A percentile compares a stretch with the other conserved stretches of the same genome.
Evolutionary conservation across 306 rosid species (phyloP).

Genomic region (Phaseolus lunatus): DNA sequence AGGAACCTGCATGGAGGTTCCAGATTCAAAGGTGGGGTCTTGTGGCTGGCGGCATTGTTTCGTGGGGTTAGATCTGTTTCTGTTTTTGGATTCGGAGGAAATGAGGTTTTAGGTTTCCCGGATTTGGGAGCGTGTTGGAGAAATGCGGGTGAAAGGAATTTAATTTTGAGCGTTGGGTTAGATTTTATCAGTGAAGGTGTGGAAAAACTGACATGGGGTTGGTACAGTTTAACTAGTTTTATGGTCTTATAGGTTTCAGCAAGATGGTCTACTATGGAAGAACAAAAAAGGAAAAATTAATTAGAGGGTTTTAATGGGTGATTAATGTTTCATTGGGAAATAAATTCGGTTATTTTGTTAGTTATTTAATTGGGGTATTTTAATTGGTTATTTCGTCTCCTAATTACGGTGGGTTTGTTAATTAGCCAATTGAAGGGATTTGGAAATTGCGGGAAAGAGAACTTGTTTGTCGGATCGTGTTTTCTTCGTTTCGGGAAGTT

Average conservation of each 20-base stretch:
- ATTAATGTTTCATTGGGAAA: not conserved
- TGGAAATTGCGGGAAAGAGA: constrained; percentile 15
- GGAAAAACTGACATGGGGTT: not conserved
- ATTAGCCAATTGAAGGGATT: constrained; percentile 28
- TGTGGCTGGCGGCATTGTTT: constrained; percentile 51
- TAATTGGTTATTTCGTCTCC: constrained; percentile 6
- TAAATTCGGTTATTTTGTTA: constrained; percentile 23
- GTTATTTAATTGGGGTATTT: constrained; percentile 25
- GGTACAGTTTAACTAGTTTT: not conserved
- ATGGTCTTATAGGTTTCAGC: not conserved
- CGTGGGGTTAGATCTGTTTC: constrained; percentile 59
- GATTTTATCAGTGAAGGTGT: not conserved
- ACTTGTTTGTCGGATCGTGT: constrained; percentile 39
- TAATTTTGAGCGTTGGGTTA: not conserved
- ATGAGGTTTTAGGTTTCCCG: not conserved
- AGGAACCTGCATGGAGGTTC: constrained; percentile 60
- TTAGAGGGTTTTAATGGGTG: constrained; percentile 6
- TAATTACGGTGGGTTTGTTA: constrained; percentile 25
- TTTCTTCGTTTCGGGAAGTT: constrained; percentile 35
- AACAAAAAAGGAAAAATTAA: not conserved
- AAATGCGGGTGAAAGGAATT: constrained; percentile 20
- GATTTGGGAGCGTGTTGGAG: constrained; percentile 35
- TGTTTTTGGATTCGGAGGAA: not conserved
- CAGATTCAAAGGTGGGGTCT: constrained; percentile 64
- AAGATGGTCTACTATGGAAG: not conserved